phyloP scores from a whole-genome alignment of 306 rosid species.

The Prunus mume region DNA sequence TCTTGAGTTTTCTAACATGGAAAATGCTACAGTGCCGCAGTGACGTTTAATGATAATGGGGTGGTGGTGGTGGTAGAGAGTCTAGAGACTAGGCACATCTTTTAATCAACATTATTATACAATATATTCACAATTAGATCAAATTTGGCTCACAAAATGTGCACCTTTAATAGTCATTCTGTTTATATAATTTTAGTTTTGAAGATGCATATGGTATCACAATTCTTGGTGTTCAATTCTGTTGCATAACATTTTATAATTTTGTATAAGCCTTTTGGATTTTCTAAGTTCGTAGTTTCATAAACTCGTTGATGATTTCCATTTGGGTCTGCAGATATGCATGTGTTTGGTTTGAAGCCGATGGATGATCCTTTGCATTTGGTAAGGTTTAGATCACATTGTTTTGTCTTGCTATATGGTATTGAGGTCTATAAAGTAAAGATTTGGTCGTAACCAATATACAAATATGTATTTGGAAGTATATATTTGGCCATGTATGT shows the following conservation, averaged over 20 bases:
- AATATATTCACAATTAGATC: not conserved
- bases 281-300: constrained; percentile 11
- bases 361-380: constrained; percentile 73
- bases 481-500: not conserved
- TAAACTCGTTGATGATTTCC: constrained; percentile 5
- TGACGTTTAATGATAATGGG: not conserved
- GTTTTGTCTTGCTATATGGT: not conserved
- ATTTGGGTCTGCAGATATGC: constrained; percentile 49
- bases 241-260: not conserved
- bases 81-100: not conserved
- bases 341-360: constrained; percentile 61
- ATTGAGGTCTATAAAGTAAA: not conserved
- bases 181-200: not conserved
- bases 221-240: not conserved
- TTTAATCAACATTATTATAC: not conserved
- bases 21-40: not conserved
- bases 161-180: not conserved
- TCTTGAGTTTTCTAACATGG: not conserved
- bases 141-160: not conserved
- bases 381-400: constrained; percentile 48
- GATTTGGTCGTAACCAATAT: not conserved
- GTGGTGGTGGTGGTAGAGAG: not conserved
- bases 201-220: not conserved
- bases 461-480: not conserved
- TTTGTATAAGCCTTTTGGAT: not conserved